Evolutionary conservation across 83 land plant species (phyloP).

Genomic region (Thuja plicata): DNA sequence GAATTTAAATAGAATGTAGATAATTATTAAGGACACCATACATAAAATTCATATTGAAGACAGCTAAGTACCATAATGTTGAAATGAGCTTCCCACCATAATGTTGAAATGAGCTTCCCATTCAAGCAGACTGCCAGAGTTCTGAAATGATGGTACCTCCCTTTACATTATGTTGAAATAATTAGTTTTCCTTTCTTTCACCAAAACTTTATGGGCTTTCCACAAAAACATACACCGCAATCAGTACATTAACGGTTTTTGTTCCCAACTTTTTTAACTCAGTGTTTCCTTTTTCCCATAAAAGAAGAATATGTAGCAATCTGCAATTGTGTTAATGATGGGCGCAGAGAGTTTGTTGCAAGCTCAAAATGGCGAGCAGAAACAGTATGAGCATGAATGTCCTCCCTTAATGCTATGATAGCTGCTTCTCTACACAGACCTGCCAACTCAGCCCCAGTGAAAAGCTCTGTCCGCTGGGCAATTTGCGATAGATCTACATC

Average conservation of each 20-base stretch:
- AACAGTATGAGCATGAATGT: conserved; percentile 51
- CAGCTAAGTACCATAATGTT: neutral
- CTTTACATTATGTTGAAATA: neutral
- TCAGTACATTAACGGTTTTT: neutral
- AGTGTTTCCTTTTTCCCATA: conserved; percentile 2
- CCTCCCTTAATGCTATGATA: conserved; percentile 71
- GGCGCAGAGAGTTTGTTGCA: conserved; percentile 39
- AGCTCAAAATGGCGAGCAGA: conserved; percentile 45
- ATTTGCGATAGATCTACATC: conserved; percentile 58
- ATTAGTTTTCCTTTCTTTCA: neutral
- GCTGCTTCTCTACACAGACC: conserved; percentile 78
- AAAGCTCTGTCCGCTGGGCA: conserved; percentile 56
- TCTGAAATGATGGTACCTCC: neutral
- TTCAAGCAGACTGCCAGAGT: conserved; percentile 1
- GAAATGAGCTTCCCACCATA: neutral
- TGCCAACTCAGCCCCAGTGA: conserved; percentile 78
- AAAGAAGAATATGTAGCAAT: conserved; percentile 50
- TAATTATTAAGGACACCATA: neutral
- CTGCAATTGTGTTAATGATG: conserved; percentile 38
- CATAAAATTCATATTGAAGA: neutral
- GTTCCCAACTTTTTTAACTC: neutral
- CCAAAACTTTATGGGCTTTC: neutral
- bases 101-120: neutral
- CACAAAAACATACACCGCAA: neutral
- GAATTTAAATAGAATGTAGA: neutral